Evolutionary conservation across 2,329 filamentous ascomycete genomes (phyloP), one percentile per base, ranked within the genome.

Genomic region (Trichocomaceae sp.): DNA sequence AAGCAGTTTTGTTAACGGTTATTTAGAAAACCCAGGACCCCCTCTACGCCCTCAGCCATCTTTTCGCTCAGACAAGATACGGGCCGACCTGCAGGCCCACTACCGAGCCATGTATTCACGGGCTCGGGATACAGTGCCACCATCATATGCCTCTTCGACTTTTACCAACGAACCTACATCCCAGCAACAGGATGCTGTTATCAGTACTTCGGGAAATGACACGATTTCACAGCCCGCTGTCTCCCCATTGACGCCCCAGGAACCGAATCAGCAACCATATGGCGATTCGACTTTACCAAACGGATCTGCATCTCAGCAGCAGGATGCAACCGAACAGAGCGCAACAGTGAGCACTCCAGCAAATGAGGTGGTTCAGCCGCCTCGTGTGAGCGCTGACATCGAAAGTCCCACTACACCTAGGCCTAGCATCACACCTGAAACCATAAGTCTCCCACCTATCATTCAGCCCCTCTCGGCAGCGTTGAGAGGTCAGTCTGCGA

Each of bases 401-500:
- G 23, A 29, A 5, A 35, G 26, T 26, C 13, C 20, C 20, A 9
- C 22, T 22, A n/a, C 37, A n/a, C 22, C 39, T 20, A 49, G 19
- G 42, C 37, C 47, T 7, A 54, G 10, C 42, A 5, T 37, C 15
- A 37, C 8, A 12, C 42, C 22, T 12, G 44, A 53, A 20, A 47
- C 33, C 19, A 47, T 9, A 2, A 45, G 29, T 7, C 19, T 53
- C 31, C 51, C 51, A 31, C 51, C 51, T 3, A 53, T 53, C 44
- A 53, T 42, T 42, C 39, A 47, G 22, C 51, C 50, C 3, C 29
- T 53, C 22, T 53, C 51, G 39, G 51, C 51, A 10, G 33, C 22
- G 6, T 26, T 31, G 4, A 53, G 26, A 29, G 51, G 44, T 8
- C 50, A 52, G 51, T 44, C 51, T 31, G 35, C 31, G n/a, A 46